phyloP scores from a whole-genome alignment of 1,139 yeast genomes.

The Suhomyces kunorum region DNA sequence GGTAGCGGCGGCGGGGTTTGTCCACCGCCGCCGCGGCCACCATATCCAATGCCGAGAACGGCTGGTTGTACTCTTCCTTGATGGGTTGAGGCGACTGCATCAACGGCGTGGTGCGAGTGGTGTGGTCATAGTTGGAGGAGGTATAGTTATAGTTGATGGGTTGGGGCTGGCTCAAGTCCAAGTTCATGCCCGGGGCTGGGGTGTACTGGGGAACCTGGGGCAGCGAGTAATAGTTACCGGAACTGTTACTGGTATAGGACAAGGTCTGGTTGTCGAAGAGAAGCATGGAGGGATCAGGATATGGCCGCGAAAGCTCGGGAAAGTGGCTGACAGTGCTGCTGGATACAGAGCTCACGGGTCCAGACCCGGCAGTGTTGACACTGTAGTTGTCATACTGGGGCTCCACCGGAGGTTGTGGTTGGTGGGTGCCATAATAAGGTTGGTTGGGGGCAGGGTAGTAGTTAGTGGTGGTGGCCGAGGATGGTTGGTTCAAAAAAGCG shows the following conservation, averaged over 20 bases:
- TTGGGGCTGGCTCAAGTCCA: constrained; percentile 8
- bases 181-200: constrained; percentile 1
- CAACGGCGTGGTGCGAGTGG: constrained; percentile 6
- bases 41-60: constrained; percentile 7
- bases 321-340: constrained; percentile 5
- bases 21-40: constrained; percentile 9
- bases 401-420: constrained; percentile 2
- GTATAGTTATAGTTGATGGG: constrained; percentile 12
- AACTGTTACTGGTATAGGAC: constrained; percentile 6
- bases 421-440: constrained; percentile 14
- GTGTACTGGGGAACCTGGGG: constrained; percentile 8
- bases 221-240: constrained; percentile 9
- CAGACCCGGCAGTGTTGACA: constrained; percentile 3
- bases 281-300: constrained; percentile 8
- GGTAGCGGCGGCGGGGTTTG: constrained; percentile 28
- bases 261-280: constrained; percentile 8
- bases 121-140: constrained; percentile 5
- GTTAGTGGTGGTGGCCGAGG: constrained; percentile 2
- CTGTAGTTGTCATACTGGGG: constrained; percentile 5
- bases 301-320: constrained; percentile 4
- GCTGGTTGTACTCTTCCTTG: constrained; percentile 8
- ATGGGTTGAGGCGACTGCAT: constrained; percentile 10
- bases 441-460: constrained; percentile 10
- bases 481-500: constrained; percentile 5
- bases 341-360: background rate